phyloP scores from a whole-genome alignment of 768 basidiomycete species.

The Leccinellum rugosiceps region DNA sequence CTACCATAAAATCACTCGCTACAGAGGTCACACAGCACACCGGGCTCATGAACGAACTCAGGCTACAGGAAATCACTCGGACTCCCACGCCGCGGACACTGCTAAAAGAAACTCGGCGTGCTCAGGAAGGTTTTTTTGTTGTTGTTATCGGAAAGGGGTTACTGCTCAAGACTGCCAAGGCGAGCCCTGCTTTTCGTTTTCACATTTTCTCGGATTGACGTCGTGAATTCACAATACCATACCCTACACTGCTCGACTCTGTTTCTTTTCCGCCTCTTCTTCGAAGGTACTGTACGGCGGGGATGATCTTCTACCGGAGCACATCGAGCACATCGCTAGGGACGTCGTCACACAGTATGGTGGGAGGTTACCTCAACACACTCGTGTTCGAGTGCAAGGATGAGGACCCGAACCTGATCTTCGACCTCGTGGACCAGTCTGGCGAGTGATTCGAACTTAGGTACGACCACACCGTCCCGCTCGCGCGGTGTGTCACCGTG shows the following conservation, averaged over 20 bases:
- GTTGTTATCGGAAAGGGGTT: slow-evolving; percentile 44
- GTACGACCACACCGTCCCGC: slow-evolving; percentile 88
- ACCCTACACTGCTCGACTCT: no score
- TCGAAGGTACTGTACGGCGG: neutral
- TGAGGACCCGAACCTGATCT: no score
- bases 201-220: neutral
- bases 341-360: no score
- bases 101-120: slow-evolving; percentile 67
- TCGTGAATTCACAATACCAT: no score
- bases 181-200: slow-evolving; percentile 30
- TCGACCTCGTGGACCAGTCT: no score
- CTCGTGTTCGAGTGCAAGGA: no score
- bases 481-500: slow-evolving; percentile 95
- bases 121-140: slow-evolving; percentile 58
- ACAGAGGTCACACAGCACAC: slow-evolving; percentile 56
- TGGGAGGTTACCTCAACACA: no score
- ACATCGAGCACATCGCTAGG: no score
- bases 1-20: slow-evolving; percentile 43
- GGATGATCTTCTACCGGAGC: no score
- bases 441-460: no score
- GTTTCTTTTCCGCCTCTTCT: neutral
- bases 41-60: slow-evolving; percentile 57
- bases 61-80: slow-evolving; percentile 51
- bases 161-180: slow-evolving; percentile 93
- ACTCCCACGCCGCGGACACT: slow-evolving; percentile 45